Evolutionary conservation across 2,329 filamentous ascomycete genomes (phyloP).

Genomic region (Alternaria longipes): DNA sequence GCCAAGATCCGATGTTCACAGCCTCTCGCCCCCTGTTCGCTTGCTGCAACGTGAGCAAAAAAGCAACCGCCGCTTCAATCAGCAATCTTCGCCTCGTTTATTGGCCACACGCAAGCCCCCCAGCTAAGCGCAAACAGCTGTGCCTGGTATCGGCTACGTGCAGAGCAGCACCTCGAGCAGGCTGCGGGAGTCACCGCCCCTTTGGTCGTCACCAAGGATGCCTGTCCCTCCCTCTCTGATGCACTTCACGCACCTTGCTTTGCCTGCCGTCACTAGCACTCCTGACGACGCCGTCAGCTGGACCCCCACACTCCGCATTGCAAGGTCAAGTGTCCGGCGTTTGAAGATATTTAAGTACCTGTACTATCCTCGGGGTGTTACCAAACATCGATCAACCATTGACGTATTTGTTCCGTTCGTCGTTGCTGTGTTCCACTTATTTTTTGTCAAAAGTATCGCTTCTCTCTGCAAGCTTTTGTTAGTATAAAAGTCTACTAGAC

Average conservation of each 20-base stretch:
- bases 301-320: constrained; percentile 49
- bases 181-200: constrained; percentile 45
- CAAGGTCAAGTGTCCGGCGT: constrained; percentile 32
- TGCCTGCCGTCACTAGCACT: constrained; percentile 41
- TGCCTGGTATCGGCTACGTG: constrained; percentile 48
- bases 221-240: constrained; percentile 37
- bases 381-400: constrained; percentile 41
- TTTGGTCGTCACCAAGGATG: constrained; percentile 41
- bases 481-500: constrained; percentile 39
- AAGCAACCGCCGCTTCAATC: constrained; percentile 45
- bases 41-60: constrained; percentile 37
- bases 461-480: constrained; percentile 33
- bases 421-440: constrained; percentile 33
- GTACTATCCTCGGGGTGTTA: constrained; percentile 40
- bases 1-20: constrained; percentile 45
- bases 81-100: constrained; percentile 33
- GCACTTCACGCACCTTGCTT: constrained; percentile 40
- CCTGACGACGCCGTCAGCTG: constrained; percentile 49
- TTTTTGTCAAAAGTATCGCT: constrained; percentile 47
- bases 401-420: constrained; percentile 48
- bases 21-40: constrained; percentile 33
- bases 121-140: constrained; percentile 41
- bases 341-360: constrained; percentile 50
- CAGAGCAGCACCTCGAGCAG: constrained; percentile 35
- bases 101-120: constrained; percentile 34